Evolutionary conservation across 73 alveolate genomes (phyloP).

Genomic region (Paramecium sexaurelia): DNA sequence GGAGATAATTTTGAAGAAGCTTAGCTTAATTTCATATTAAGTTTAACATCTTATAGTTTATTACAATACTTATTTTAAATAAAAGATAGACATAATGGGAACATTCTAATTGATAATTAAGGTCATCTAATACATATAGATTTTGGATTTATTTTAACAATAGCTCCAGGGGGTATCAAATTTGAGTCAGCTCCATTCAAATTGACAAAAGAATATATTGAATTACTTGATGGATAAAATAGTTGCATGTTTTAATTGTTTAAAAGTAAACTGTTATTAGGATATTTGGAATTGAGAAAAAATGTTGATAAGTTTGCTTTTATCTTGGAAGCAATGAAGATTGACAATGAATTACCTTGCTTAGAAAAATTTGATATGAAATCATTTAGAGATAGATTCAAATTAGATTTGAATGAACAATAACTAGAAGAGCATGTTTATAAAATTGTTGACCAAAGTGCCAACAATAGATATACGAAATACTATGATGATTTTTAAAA

Average conservation of each 20-base stretch:
- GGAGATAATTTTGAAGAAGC: slow-evolving; percentile 66
- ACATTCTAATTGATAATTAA: slow-evolving; percentile 92
- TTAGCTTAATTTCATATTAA: slow-evolving; percentile 30
- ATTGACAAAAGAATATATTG: slow-evolving; percentile 79
- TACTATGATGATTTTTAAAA: slow-evolving; percentile 57
- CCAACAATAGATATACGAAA: slow-evolving; percentile 46
- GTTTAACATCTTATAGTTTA: slow-evolving; percentile 59
- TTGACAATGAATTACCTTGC: slow-evolving; percentile 62
- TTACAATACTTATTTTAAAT: slow-evolving; percentile 92
- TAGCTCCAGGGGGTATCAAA: slow-evolving; percentile 94
- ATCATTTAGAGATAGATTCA: slow-evolving; percentile 50
- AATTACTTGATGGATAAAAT: slow-evolving; percentile 36
- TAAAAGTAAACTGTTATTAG: not conserved
- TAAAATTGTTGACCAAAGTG: slow-evolving; percentile 41
- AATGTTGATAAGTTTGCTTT: slow-evolving; percentile 12
- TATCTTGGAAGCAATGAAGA: not conserved
- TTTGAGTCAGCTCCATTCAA: slow-evolving; percentile 94
- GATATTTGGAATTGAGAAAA: not conserved
- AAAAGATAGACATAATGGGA: slow-evolving; percentile 99
- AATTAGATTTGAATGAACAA: not conserved
- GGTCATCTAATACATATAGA: slow-evolving; percentile 99
- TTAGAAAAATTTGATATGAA: slow-evolving; percentile 59
- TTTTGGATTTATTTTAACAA: slow-evolving; percentile 96
- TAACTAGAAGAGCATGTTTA: slow-evolving; percentile 52
- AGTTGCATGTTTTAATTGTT: slow-evolving; percentile 45